phyloP scores from a whole-genome alignment of 2,329 filamentous ascomycete genomes.

The Mycosphaerella sp. region DNA sequence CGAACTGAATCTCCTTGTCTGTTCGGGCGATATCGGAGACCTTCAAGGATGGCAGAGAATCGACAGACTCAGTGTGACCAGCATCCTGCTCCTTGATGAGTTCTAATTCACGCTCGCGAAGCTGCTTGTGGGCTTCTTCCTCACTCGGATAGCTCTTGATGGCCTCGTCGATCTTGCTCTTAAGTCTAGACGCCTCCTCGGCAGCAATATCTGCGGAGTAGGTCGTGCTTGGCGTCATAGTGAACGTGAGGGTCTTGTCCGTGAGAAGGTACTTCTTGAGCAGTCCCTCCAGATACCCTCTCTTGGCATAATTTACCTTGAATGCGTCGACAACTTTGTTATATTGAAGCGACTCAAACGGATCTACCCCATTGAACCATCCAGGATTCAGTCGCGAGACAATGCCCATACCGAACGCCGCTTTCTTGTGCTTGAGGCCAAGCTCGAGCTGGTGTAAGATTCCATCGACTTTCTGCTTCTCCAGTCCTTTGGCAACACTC shows the following conservation, averaged over 20 bases:
- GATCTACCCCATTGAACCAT: conserved; percentile 94
- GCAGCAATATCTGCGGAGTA: conserved; percentile 67
- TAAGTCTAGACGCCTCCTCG: conserved; percentile 71
- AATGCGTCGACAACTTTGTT: conserved; percentile 82
- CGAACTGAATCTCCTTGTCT: conserved; percentile 66
- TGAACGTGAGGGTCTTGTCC: conserved; percentile 81
- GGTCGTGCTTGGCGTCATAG: conserved; percentile 76
- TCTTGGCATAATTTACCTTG: conserved; percentile 65
- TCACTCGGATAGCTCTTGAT: conserved; percentile 63
- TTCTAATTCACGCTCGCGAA: conserved; percentile 72
- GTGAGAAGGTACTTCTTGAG: conserved; percentile 87
- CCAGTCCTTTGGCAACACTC: conserved; percentile 70
- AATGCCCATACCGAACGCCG: conserved; percentile 86
- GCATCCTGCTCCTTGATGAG: conserved; percentile 60
- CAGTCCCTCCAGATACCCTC: conserved; percentile 73
- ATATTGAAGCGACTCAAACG: conserved; percentile 86
- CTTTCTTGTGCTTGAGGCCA: conserved; percentile 91
- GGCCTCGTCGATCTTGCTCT: conserved; percentile 64
- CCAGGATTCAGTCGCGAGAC: conserved; percentile 81
- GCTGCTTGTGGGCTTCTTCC: conserved; percentile 61
- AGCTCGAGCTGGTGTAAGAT: conserved; percentile 91
- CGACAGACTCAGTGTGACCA: conserved; percentile 75
- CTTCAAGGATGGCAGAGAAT: conserved; percentile 79
- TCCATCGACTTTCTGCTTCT: conserved; percentile 83
- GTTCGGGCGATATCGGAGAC: conserved; percentile 81